Evolutionary conservation across 2,329 filamentous ascomycete species (phyloP), one percentile per base, ranked within the genome.

Genomic region (Fusarium gaditjirri): DNA sequence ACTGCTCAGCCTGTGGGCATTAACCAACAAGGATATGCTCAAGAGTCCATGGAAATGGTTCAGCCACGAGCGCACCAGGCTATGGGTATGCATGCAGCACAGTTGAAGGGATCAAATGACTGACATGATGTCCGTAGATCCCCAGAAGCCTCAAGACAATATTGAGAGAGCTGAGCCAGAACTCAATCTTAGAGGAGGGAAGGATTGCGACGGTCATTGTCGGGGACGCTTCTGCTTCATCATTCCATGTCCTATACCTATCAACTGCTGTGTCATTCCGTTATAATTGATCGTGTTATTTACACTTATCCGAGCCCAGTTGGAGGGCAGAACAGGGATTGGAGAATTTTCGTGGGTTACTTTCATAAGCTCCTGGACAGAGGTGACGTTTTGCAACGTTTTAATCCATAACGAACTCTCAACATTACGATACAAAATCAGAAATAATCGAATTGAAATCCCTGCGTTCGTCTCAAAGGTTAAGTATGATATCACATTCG

Each of bases 191-290:
- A 72, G 80, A 54, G 79, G 80, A 47, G 80, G 80, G 17, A 71
- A 77, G 17, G 63, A 66, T 25, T 68, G 73, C 25, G 70, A 65
- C 41, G 29, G 29, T 23, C 57, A 57, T 43, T 83, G 81, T 59
- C 80, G 78, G 9, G 81, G 80, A 13, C 76, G 81, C 11, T 81
- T 81, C 61, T 82, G 81, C 75, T 82, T 81, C 65, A 78, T 80
- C 42, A 80, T 82, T 36, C 80, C 80, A 7, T 82, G 80, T 54
- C 80, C 80, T 6, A 71, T 82, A n/a, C 80, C 80, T 29, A 78
- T 77, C 70, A 75, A 81, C 62, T 82, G 73, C 67, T 81, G 80
- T 68, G 73, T 81, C 39, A 68, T 79, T 58, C 76, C 75, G 8
- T 27, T 52, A 5, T 36, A 41, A 7, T 16, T 47, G 12, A n/a